phyloP scores from a whole-genome alignment of 179 eudicot genomes.

The Monotropa hypopitys region DNA sequence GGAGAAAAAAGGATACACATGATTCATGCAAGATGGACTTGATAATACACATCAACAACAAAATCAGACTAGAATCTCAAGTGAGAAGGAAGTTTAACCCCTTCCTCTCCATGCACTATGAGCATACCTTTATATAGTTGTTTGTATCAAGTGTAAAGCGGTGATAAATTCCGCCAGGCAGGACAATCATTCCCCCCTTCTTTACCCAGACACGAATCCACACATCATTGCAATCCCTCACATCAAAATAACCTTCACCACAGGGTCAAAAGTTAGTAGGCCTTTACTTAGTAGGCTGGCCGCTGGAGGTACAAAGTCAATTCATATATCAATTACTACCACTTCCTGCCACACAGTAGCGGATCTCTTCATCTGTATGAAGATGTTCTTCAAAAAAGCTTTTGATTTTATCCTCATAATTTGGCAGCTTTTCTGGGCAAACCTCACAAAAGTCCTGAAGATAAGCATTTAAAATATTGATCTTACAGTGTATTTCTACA shows the following conservation, averaged over 20 bases:
- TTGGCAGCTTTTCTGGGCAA: slow-evolving; percentile 88
- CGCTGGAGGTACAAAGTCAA: not conserved
- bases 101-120: not conserved
- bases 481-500: not conserved
- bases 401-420: slow-evolving; percentile 82
- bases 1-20: not conserved
- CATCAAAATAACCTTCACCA: slow-evolving; percentile 83
- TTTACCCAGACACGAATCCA: slow-evolving; percentile 93
- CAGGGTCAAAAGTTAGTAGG: not conserved
- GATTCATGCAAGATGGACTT: not conserved
- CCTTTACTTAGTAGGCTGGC: not conserved
- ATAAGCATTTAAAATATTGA: not conserved
- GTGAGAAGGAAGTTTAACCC: not conserved
- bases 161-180: slow-evolving; percentile 94
- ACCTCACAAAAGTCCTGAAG: slow-evolving; percentile 73
- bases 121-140: slow-evolving; percentile 53
- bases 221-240: slow-evolving; percentile 68
- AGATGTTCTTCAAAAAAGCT: slow-evolving; percentile 82
- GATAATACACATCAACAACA: not conserved
- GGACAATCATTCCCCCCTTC: slow-evolving; percentile 92
- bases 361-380: slow-evolving; percentile 98
- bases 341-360: slow-evolving; percentile 86
- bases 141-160: slow-evolving; percentile 55
- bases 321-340: slow-evolving; percentile 27
- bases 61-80: not conserved